Evolutionary conservation across 306 rosid genomes (phyloP).

Genomic region (Quercus rubra): DNA sequence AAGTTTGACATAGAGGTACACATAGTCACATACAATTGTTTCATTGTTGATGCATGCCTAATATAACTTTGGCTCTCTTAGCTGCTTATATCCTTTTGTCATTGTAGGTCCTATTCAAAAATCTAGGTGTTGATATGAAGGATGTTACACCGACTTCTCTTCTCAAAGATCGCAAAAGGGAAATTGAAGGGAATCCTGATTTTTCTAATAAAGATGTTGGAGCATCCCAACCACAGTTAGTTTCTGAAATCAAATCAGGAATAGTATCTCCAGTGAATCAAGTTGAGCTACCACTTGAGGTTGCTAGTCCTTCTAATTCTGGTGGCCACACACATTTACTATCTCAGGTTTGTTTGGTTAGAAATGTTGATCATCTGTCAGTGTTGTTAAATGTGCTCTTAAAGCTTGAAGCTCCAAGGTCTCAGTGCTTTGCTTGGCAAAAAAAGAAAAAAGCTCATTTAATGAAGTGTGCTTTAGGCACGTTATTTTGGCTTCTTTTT

Average conservation of each 20-base stretch:
- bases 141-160: slow-evolving; percentile 89
- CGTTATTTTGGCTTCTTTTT: too few species aligned
- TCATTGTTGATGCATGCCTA: slow-evolving; percentile 8
- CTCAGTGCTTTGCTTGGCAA: too few species aligned
- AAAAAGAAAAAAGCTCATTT: too few species aligned
- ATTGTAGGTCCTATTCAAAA: slow-evolving; percentile 83
- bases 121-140: slow-evolving; percentile 90
- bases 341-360: slow-evolving; percentile 65
- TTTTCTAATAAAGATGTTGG: slow-evolving; percentile 95
- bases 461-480: too few species aligned
- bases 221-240: slow-evolving; percentile 73
- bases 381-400: too few species aligned
- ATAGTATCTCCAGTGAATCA: slow-evolving; percentile 74
- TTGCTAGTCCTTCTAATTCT: slow-evolving; percentile 61
- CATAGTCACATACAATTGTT: neutral
- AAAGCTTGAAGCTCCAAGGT: too few species aligned
- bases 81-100: slow-evolving; percentile 7
- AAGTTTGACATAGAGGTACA: slow-evolving; percentile 97
- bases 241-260: slow-evolving; percentile 68
- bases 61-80: neutral
- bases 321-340: slow-evolving; percentile 70
- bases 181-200: slow-evolving; percentile 99
- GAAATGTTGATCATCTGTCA: neutral
- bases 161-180: slow-evolving; percentile 86
- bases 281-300: slow-evolving; percentile 79